phyloP scores from a whole-genome alignment of 225 moss, liverwort and hornwort genomes.

The Anthoceros angustus region DNA sequence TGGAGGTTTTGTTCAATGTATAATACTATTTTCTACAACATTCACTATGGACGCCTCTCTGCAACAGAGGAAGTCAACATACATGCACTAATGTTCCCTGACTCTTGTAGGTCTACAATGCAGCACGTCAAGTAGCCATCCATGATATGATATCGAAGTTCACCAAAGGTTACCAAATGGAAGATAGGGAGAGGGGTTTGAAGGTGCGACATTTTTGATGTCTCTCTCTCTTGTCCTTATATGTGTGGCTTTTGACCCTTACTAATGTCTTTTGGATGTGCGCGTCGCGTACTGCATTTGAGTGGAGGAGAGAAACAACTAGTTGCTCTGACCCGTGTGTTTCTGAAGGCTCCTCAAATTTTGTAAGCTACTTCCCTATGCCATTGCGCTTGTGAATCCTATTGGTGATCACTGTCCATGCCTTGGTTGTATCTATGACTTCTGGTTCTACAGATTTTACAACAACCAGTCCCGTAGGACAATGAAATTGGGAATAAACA shows the following conservation, averaged over 20 bases:
- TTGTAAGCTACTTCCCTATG: conserved; percentile 30
- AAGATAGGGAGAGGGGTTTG: conserved; percentile 86
- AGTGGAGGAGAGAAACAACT: conserved; percentile 99
- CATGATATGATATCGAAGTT: conserved; percentile 81
- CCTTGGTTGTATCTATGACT: too few relatives aligned
- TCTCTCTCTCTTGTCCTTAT: not conserved
- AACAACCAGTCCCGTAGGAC: too few relatives aligned
- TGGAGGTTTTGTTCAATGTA: conserved; percentile 93
- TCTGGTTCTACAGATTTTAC: conserved; percentile 27
- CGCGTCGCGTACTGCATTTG: conserved; percentile 31
- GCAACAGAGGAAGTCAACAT: conserved; percentile 47
- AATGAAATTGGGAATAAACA: too few relatives aligned
- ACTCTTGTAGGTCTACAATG: conserved; percentile 56
- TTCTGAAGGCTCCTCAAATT: conserved; percentile 78
- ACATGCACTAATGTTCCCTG: not conserved
- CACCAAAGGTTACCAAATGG: conserved; percentile 66
- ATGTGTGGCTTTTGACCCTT: not conserved
- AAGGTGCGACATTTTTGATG: conserved; percentile 30
- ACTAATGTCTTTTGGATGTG: not conserved
- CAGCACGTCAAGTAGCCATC: conserved; percentile 84
- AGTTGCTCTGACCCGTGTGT: conserved; percentile 89
- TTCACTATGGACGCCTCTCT: conserved; percentile 81
- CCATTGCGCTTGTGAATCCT: not conserved
- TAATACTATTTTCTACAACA: conserved; percentile 90
- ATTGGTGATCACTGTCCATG: not conserved